phyloP scores from a whole-genome alignment of 495 filamentous ascomycete genomes.

The Penicillium lividum region DNA sequence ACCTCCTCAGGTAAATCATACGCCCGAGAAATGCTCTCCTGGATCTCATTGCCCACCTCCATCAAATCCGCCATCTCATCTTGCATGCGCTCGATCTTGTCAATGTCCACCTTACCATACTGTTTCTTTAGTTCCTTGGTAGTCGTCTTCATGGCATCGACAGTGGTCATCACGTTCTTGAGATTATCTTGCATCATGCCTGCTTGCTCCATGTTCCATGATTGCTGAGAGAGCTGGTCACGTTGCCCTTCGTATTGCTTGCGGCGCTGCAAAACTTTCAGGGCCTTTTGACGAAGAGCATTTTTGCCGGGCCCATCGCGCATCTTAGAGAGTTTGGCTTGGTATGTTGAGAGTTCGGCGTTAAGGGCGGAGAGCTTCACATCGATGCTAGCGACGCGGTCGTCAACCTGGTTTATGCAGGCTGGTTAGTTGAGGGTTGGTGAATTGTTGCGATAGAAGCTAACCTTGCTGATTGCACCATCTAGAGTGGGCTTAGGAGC shows the following conservation, averaged over 20 bases:
- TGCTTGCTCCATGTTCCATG: constrained; percentile 99
- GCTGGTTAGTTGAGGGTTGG: constrained; percentile 5
- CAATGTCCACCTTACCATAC: constrained; percentile 95
- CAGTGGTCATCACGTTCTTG: constrained; percentile 97
- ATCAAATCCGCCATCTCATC: constrained; percentile 99
- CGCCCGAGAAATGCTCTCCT: constrained; percentile 88
- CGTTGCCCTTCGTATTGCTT: constrained; percentile 94
- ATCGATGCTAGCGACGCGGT: constrained; percentile 84
- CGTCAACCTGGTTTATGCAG: constrained; percentile 63
- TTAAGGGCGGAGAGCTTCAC: constrained; percentile 92
- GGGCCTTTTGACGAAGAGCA: constrained; percentile 89
- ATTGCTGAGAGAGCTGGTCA: constrained; percentile 91
- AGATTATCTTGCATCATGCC: constrained; percentile 99
- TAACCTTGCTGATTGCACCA: constrained; percentile 81
- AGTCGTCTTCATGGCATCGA: constrained; percentile 94
- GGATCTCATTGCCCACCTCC: constrained; percentile 97
- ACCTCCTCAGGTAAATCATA: constrained; percentile 98
- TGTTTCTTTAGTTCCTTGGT: constrained; percentile 93
- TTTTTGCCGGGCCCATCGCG: constrained; percentile 94
- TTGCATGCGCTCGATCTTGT: constrained; percentile 97
- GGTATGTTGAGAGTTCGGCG: constrained; percentile 86
- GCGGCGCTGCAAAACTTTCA: constrained; percentile 93
- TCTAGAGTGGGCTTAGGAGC: constrained; percentile 89
- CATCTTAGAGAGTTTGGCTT: constrained; percentile 87
- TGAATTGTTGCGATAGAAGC: constrained; percentile 15